Conservation (phyloP, 352 stramenopile genomes). For the Globisporangium heterothallicum region DNA sequence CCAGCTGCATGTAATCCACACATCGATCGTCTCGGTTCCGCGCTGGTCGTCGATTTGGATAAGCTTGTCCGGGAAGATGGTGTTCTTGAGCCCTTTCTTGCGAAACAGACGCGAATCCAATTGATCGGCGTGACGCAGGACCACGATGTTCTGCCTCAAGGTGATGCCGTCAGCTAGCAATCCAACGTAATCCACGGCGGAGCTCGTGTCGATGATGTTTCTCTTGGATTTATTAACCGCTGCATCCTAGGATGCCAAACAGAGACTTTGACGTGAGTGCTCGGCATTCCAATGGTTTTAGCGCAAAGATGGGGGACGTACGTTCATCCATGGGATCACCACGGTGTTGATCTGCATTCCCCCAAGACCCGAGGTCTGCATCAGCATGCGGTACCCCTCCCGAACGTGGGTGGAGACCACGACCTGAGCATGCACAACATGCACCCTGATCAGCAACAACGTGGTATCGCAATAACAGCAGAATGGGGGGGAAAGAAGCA, state of each 20-base stretch:
- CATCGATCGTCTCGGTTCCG: conserved; percentile 38
- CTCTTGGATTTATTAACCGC: conserved; percentile 1
- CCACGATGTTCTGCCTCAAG: conserved; percentile 53
- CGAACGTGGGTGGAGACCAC: conserved; percentile 34
- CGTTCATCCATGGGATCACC: conserved; percentile 43
- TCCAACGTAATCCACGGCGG: conserved; percentile 30
- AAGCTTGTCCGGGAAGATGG: conserved; percentile 3
- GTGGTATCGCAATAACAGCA: neutral
- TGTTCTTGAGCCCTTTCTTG: conserved; percentile 13
- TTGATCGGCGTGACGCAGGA: conserved; percentile 40
- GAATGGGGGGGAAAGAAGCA: neutral
- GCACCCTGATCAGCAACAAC: too few relatives aligned
- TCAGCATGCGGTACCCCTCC: conserved; percentile 60
- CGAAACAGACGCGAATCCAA: conserved; percentile 38
- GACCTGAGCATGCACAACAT: conserved; percentile 31
- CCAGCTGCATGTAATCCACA: conserved; percentile 44
- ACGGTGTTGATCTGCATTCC: conserved; percentile 79
- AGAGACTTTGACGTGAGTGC: too few relatives aligned
- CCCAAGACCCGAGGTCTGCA: conserved; percentile 60
- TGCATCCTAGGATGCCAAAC: neutral
- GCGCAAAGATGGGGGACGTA: conserved; percentile 11
- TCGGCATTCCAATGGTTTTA: too few relatives aligned
- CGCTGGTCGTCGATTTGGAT: conserved; percentile 10
- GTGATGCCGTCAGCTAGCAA: conserved; percentile 44
- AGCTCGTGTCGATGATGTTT: conserved; percentile 9